These are phyloP conservation scores for Penicillium chermesinum DNA, from an alignment of 495 filamentous ascomycete species.

Conservation along the genomic window DNA sequence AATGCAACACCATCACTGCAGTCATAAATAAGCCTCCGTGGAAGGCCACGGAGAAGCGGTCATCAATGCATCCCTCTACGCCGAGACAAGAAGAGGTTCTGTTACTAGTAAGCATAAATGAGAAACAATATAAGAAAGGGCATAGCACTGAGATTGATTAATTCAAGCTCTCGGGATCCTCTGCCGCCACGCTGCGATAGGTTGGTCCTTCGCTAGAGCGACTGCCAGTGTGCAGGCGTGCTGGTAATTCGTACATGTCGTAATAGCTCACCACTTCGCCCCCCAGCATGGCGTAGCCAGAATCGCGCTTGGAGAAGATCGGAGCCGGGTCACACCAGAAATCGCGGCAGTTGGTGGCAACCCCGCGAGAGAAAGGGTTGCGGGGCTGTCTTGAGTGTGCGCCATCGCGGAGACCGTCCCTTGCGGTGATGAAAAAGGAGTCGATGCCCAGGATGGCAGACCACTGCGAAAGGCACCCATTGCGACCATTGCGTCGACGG, in stretches of 20 bases:
- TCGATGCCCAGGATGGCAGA: slow-evolving; percentile 82
- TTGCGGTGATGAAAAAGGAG: slow-evolving; percentile 80
- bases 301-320: slow-evolving; percentile 67
- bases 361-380: slow-evolving; percentile 82
- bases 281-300: slow-evolving; percentile 68
- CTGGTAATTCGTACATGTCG: slow-evolving; percentile 79
- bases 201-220: slow-evolving; percentile 12
- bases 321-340: slow-evolving; percentile 93
- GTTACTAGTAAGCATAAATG: no score
- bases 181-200: slow-evolving; percentile 40
- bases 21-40: slow-evolving; percentile 10
- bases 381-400: slow-evolving; percentile 45
- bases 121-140: not conserved
- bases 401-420: slow-evolving; percentile 54
- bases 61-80: slow-evolving; percentile 9
- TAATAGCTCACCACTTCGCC: slow-evolving; percentile 82
- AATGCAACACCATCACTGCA: slow-evolving; percentile 23
- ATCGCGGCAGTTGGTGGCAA: slow-evolving; percentile 84
- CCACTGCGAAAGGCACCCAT: slow-evolving; percentile 74
- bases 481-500: no score
- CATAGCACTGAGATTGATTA: slow-evolving; percentile 3
- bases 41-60: slow-evolving; percentile 3
- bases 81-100: no score
- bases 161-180: slow-evolving; percentile 32
- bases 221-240: slow-evolving; percentile 50